phyloP scores from a whole-genome alignment of 495 filamentous ascomycete species.

The Aspergillus mulundensis region DNA sequence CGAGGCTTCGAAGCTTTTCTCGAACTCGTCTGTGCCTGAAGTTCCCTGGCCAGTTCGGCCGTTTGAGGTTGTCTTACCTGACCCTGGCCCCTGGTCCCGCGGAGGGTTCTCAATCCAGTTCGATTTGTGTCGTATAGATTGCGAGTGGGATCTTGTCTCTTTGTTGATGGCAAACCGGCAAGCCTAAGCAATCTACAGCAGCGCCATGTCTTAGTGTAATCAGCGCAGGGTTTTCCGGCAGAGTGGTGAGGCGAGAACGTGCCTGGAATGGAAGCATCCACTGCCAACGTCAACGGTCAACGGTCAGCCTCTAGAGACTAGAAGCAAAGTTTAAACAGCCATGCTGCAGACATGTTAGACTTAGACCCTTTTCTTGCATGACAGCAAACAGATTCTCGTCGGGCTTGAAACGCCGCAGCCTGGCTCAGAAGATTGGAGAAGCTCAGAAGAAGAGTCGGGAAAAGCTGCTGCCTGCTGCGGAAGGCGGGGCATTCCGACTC shows the following conservation, averaged over 20 bases:
- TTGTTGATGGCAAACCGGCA: neutral
- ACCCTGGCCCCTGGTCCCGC: neutral
- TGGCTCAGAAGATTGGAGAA: neutral
- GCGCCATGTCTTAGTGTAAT: neutral
- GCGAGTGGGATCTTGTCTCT: neutral
- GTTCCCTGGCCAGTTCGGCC: neutral
- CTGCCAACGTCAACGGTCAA: too few species aligned
- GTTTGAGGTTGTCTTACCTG: neutral
- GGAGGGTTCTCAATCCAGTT: neutral
- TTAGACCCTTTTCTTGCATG: too few species aligned
- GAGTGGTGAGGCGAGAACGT: too few species aligned
- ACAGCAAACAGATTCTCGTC: too few species aligned
- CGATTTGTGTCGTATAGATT: neutral
- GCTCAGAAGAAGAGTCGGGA: neutral
- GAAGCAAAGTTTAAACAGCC: too few species aligned
- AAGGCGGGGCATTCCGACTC: neutral
- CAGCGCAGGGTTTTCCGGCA: neutral
- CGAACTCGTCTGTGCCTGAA: neutral
- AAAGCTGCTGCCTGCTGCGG: neutral
- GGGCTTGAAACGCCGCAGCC: neutral
- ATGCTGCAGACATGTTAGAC: too few species aligned
- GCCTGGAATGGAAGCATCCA: too few species aligned
- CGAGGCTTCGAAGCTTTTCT: neutral
- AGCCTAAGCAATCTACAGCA: neutral
- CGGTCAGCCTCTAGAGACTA: too few species aligned